A percentile compares a stretch with the other conserved stretches of the same genome.
These are phyloP conservation scores for Paramecium octaurelia DNA, from an alignment of 73 alveolate species.

Conservation along the genomic window DNA sequence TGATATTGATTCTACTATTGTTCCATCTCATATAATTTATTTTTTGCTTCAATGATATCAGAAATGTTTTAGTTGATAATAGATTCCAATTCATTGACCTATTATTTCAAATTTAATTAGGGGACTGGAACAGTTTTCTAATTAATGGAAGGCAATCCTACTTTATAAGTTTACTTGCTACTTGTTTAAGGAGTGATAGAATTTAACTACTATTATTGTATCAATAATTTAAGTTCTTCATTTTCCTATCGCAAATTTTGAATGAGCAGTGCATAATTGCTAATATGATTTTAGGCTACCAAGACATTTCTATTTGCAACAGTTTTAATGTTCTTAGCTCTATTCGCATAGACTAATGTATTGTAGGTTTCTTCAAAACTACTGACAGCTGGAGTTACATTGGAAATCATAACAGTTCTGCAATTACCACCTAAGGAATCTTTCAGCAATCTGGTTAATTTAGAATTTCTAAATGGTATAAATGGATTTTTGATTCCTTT, in stretches of 20 bases:
- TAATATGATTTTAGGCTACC: conserved; percentile 94
- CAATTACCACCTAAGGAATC: conserved; percentile 99
- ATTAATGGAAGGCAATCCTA: not conserved
- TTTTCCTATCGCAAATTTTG: conserved; percentile 84
- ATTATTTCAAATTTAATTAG: not conserved
- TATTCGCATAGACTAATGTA: conserved; percentile 99
- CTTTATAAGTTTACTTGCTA: not conserved
- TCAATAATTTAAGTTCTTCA: conserved; percentile 42
- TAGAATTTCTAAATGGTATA: conserved; percentile 99
- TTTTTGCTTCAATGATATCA: conserved; percentile 28
- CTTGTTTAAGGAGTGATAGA: not conserved
- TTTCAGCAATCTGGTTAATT: conserved; percentile 96
- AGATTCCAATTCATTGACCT: not conserved
- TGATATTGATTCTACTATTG: not conserved
- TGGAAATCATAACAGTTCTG: conserved; percentile 99
- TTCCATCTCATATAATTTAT: conserved; percentile 11
- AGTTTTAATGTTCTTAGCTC: conserved; percentile 99
- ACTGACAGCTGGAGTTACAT: conserved; percentile 88
- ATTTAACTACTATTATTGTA: not conserved
- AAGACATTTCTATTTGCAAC: conserved; percentile 88
- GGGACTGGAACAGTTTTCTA: not conserved
- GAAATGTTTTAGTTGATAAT: not conserved
- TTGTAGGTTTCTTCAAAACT: conserved; percentile 98
- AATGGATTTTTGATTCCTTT: conserved; percentile 76
- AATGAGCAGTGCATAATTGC: conserved; percentile 94